Evolutionary conservation across 2,329 filamentous ascomycete genomes (phyloP), one percentile per base, ranked within the genome.

Genomic region (Monosporascus sp.): DNA sequence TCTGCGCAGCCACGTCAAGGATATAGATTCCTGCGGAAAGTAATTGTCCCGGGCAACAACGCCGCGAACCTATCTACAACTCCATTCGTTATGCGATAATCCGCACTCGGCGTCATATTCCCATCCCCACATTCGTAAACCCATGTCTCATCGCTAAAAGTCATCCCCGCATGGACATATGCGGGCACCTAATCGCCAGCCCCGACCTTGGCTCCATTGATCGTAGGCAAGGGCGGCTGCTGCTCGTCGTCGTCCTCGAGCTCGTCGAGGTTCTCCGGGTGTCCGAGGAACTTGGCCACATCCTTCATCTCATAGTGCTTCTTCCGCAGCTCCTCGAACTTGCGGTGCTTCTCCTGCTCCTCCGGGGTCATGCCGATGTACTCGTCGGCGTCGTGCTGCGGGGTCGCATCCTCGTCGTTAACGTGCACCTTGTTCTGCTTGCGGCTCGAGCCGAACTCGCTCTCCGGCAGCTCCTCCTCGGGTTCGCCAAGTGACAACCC

Each of bases 291-390:
- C 65, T 86, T 83, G 65, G 94, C 96, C 54, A 97, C 91, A 67
- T 94, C 88, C 74, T 84, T 91, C 94, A 99, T 99, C 79, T 99
- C 94, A 73, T 99, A 99, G 73, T 99, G 94, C 77, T 86, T 93
- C 85, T 94, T 97, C 66, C 94, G 84, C 77, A 91, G 80, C 74
- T 89, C 80, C 75, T 97, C 92, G 70, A 99, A 99, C 68, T 88
- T 85, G 67, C 81, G 84, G 72, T 99, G 94, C 78, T 97, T 97
- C 76, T 94, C 91, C 57, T 78, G 78, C 69, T 96, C 92, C 70
- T 96, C 91, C 43, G 80, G 73, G 54, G 75, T 82, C 65, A 85
- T 70, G 37, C 80, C 80, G 22, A 74, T 68, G 65, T 76, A 60
- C 26, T 78, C 76, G 50, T 84, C 80, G 51, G 81, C 80, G 63